phyloP scores from a whole-genome alignment of 768 basidiomycete genomes.

The Naematelia aurantialba region DNA sequence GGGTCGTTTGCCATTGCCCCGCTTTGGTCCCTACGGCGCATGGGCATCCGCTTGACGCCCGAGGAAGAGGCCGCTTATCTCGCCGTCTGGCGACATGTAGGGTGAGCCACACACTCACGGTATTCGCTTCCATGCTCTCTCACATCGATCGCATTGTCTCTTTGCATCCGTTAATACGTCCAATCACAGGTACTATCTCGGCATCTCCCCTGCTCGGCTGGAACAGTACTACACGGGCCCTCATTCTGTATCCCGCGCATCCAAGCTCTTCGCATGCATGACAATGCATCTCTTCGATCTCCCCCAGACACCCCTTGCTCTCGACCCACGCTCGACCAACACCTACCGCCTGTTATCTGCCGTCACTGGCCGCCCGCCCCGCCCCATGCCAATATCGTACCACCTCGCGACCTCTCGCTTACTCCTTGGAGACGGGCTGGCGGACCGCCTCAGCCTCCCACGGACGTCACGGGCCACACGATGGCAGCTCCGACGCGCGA shows the following conservation, averaged over 20 bases:
- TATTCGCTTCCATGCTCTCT: neutral
- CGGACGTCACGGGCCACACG: conserved; percentile 12
- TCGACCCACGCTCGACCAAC: conserved; percentile 20
- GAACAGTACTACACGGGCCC: conserved; percentile 22
- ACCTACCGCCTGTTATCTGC: conserved; percentile 43
- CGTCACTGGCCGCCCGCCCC: conserved; percentile 38
- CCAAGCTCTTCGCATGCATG: conserved; percentile 41
- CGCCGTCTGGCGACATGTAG: conserved; percentile 45
- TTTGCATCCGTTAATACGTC: neutral
- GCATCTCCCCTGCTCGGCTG: conserved; percentile 36
- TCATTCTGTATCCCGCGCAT: conserved; percentile 19
- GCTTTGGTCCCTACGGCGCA: conserved; percentile 41
- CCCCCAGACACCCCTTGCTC: neutral
- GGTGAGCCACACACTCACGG: conserved; percentile 18
- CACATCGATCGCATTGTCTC: neutral
- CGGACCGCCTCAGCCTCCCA: conserved; percentile 41
- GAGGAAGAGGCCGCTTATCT: conserved; percentile 41
- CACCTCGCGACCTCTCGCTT: conserved; percentile 37
- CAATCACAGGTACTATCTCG: conserved; percentile 43
- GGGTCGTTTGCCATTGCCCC: conserved; percentile 48
- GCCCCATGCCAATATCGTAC: conserved; percentile 15
- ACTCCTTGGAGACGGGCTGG: conserved; percentile 35
- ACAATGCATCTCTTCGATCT: conserved; percentile 39
- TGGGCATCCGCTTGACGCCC: conserved; percentile 26
- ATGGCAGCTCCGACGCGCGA: neutral